Evolutionary conservation across 1,139 yeast species (phyloP), one percentile per base, ranked within the genome.

Genomic region (Kodamaea arcana): DNA sequence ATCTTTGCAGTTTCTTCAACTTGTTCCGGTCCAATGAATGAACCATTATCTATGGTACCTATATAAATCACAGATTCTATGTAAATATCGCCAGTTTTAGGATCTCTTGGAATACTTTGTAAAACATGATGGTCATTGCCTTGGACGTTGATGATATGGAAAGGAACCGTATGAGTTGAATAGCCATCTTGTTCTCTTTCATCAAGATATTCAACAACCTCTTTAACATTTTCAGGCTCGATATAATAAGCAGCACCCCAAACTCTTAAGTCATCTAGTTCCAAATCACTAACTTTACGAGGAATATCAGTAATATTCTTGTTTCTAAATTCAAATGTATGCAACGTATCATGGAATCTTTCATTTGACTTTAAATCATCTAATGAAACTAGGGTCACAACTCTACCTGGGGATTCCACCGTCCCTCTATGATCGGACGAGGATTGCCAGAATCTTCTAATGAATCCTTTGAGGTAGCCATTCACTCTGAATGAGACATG

Each of bases 341-440:
- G 56, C 14, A 72, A 54, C 47, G 80, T 83, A 6, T 70, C 59
- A 29, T 67, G 67, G 40, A 79, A 69, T 37, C 60, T 45, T 13
- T 51, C 40, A 51, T 69, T 41, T 30, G 46, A 29, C 33, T 62
- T 64, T 49, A 87, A 65, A 49, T 82, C 77, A 27, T 70, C 60
- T 45, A 73, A 56, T 36, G 83, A 75, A 0, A 90, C 64, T 31
- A 90, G 65, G 0, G 97, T 90, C 2, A 78, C 95, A 1, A 90
- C 97, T 30, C 97, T 60, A 1, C 97, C 97, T 0, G 95, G 95
- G 8, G 62, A 56, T 36, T 77, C 85, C 0, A 87, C 87, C 0
- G 95, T 84, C 0, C 97, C 97, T 35, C 97, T 62, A 55, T 90
- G 96, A 56, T 90, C 97, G 15, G 81, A 77, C 5, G 94, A 81